These are phyloP conservation scores for Fusarium concolor DNA, from an alignment of 2,329 filamentous ascomycete genomes.

Conservation along the genomic window DNA sequence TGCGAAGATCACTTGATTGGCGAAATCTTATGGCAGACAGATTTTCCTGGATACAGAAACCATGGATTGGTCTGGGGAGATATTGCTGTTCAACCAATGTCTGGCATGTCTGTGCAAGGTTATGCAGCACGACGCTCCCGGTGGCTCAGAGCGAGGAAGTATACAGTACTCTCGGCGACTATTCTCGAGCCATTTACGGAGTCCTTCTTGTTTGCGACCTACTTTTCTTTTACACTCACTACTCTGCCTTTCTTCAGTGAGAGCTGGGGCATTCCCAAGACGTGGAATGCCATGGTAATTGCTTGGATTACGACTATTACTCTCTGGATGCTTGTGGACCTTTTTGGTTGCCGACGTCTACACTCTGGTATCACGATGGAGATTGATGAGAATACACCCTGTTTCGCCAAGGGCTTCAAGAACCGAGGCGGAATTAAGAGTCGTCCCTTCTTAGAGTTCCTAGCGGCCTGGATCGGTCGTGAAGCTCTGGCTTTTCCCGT, in stretches of 20 bases:
- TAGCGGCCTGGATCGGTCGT: slow-evolving; percentile 84
- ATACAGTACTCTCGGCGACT: slow-evolving; percentile 89
- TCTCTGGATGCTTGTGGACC: slow-evolving; percentile 81
- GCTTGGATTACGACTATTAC: slow-evolving; percentile 75
- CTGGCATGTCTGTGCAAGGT: slow-evolving; percentile 78
- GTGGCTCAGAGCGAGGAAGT: slow-evolving; percentile 95
- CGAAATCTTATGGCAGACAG: slow-evolving; percentile 86
- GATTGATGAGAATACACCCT: slow-evolving; percentile 77
- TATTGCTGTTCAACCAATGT: slow-evolving; percentile 89
- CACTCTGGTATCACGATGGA: slow-evolving; percentile 80
- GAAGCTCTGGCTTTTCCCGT: slow-evolving; percentile 87
- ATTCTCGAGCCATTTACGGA: slow-evolving; percentile 94
- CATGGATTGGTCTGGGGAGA: slow-evolving; percentile 89
- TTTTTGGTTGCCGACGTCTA: slow-evolving; percentile 76
- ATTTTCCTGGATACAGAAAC: slow-evolving; percentile 74
- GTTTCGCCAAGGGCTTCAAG: slow-evolving; percentile 70
- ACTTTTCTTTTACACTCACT: slow-evolving; percentile 82
- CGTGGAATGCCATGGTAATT: slow-evolving; percentile 73
- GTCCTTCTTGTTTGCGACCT: slow-evolving; percentile 83
- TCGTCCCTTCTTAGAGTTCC: slow-evolving; percentile 76
- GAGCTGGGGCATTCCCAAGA: slow-evolving; percentile 65
- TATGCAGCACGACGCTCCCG: slow-evolving; percentile 86
- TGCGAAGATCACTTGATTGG: slow-evolving; percentile 98
- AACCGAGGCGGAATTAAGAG: slow-evolving; percentile 54
- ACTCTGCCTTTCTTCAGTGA: slow-evolving; percentile 73